Evolutionary conservation across 441 rosid species (phyloP), one percentile per base, ranked within the genome.

Genomic region (Pelargonium cotyledonis): DNA sequence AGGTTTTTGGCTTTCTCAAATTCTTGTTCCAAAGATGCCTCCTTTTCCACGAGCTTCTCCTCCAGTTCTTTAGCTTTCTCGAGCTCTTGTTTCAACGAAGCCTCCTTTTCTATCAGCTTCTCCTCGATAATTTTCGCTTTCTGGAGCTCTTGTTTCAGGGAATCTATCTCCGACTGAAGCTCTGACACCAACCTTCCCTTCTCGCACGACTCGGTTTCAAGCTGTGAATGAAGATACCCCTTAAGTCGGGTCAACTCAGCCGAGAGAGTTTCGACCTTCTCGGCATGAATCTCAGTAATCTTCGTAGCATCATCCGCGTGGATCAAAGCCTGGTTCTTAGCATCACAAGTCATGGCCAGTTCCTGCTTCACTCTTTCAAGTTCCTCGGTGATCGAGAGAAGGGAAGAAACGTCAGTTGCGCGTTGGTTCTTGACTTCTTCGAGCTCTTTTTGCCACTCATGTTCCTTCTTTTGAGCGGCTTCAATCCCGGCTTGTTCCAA

Each of bases 401-500:
- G 93, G 40, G 94, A 68, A 43, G 95, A 83, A 68, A 88, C 88
- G 74, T 90, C 95, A 82, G 79, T 51, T 55, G 91, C 96, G 73
- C 88, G 95, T 76, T 90, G 98, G 78, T 82, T 85, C 79, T 87
- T 83, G 47, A 91, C 83, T 57, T 80, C 78, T 77, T 89, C 92
- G 1, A 89, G 83, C 85, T 93, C 98, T 66, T 82, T 82, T 77
- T 73, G 75, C 87, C 85, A 85, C 68, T 83, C 88, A 60, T 80
- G 87, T 71, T 89, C 92, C 75, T 86, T 91, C 77, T 78, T 84
- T 77, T 82, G 88, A 68, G 88, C 84, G 2, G 86, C 88, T 82
- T 92, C 96, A 49, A 94, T 91, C 72, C 95, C 96, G 3, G 89
- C 88, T 77, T 87, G 91, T 73, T 92, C 95, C 85, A 86, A 65